Evolutionary conservation across 495 filamentous ascomycete species (phyloP).

Genomic region (Aspergillus homomorphus): DNA sequence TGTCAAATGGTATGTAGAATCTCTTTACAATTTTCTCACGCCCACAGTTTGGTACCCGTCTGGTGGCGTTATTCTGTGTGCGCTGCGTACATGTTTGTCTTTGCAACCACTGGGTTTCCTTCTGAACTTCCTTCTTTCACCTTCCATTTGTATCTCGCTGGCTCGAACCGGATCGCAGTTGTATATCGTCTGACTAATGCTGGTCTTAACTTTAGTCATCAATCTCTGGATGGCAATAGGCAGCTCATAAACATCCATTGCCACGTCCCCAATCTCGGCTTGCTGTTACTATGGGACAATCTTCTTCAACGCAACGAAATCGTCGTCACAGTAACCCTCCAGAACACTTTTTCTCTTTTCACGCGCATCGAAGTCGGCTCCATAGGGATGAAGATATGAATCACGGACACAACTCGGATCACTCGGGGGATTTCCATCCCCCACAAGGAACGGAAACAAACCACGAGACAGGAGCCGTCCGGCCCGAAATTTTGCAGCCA

Average conservation of each 20-base stretch:
- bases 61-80: constrained; percentile 4
- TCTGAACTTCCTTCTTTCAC: background rate
- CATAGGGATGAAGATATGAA: constrained; percentile 45
- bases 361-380: constrained; percentile 22
- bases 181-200: constrained; percentile 22
- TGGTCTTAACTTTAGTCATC: constrained; percentile 19
- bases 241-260: constrained; percentile 23
- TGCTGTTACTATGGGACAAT: constrained; percentile 49
- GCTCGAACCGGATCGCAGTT: background rate
- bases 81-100: constrained; percentile 13
- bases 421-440: constrained; percentile 23
- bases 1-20: constrained; percentile 26
- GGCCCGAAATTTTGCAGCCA: constrained; percentile 26
- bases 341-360: constrained; percentile 22
- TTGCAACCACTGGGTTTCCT: background rate
- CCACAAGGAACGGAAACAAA: constrained; percentile 22
- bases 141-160: background rate
- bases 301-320: constrained; percentile 44
- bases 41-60: constrained; percentile 1
- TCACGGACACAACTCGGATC: constrained; percentile 30
- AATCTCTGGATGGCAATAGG: constrained; percentile 33
- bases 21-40: background rate
- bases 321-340: constrained; percentile 28
- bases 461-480: constrained; percentile 9
- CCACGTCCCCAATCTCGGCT: constrained; percentile 15